phyloP scores from a whole-genome alignment of 192 early-diverging fungal genomes.

The Podila verticillata region DNA sequence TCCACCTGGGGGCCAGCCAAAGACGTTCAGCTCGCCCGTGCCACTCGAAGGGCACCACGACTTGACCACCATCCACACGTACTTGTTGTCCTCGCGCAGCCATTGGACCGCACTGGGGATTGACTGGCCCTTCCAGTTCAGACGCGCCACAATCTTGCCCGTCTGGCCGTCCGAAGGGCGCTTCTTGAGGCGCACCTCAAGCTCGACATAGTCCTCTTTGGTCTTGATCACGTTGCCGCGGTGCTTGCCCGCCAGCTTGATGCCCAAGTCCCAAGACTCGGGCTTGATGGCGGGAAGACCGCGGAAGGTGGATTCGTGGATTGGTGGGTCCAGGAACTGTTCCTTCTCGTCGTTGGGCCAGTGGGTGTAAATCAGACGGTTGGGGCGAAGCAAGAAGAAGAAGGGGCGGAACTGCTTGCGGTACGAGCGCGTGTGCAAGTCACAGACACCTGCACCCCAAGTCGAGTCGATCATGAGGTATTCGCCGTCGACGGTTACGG shows the following conservation, averaged over 20 bases:
- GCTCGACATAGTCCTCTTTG: conserved; percentile 38
- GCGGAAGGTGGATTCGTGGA: conserved; percentile 56
- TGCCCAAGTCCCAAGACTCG: conserved; percentile 45
- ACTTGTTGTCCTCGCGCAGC: conserved; percentile 30
- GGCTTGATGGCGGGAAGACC: conserved; percentile 52
- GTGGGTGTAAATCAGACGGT: conserved; percentile 65
- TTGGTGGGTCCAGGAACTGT: conserved; percentile 59
- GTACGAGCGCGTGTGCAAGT: conserved; percentile 42
- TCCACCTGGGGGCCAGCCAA: conserved; percentile 52
- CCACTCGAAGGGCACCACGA: conserved; percentile 36
- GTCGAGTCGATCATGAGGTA: conserved; percentile 66
- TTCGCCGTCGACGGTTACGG: conserved; percentile 57
- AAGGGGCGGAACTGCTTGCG: conserved; percentile 59
- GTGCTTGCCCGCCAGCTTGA: conserved; percentile 35
- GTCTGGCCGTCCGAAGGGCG: conserved; percentile 31
- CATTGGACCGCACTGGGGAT: conserved; percentile 26
- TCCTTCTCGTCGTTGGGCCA: conserved; percentile 59
- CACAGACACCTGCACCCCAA: conserved; percentile 64
- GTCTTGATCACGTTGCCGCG: conserved; percentile 34
- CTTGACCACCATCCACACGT: conserved; percentile 40
- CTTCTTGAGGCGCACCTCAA: conserved; percentile 43
- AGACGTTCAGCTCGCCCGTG: conserved; percentile 39
- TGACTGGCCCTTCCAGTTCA: conserved; percentile 50
- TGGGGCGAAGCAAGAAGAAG: conserved; percentile 64
- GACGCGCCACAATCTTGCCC: conserved; percentile 40